Evolutionary conservation across 176 grass and related monocot species (phyloP), one percentile per base, ranked within the genome.

Genomic region (Bolboschoenus planiculmis): DNA sequence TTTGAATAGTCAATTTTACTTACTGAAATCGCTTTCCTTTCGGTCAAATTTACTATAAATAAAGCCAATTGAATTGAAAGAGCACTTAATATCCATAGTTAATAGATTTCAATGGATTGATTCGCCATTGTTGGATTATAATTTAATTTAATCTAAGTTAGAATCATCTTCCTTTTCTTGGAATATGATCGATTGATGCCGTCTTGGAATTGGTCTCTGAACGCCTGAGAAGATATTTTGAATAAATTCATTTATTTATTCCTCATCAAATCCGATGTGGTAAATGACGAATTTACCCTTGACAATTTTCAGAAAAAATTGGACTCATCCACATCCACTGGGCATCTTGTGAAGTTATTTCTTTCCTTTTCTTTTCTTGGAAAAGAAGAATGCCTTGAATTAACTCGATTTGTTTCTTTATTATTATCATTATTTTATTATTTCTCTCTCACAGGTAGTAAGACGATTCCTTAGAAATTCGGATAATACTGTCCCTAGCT

Each of bases 401-500:
- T 77, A 34, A 56, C 27, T 54, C n/a, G n/a, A n/a, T n/a, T 16
- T 20, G 70, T 75, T 57, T 57, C 21, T 11, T 57, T 57, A 24
- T 57, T 40, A 43, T 53, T 79, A 35, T 29, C 14, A 56, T 31
- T 56, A 33, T 51, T 55, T 51, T 53, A 31, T 48, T 76, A 14
- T 76, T 13, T 53, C 29, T 77, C 35, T 55, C 20, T 20, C 20
- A 1, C 29, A 79, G 24, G 48, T 31, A 79, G 57, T 53, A 15
- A 53, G 50, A 56, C 30, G 76, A 57, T 79, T 79, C 36, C n/a
- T 55, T 50, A 34, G 53, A 24, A 79, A 79, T 79, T 79, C 13
- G 50, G 76, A 79, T 79, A n/a, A n/a, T n/a, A 55, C 76, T 79
- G 76, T 51, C 76, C 37, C 30, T 34, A 31, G 71, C 71, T 76